phyloP scores from a whole-genome alignment of 2,329 filamentous ascomycete species.

The Trichothecium roseum region DNA sequence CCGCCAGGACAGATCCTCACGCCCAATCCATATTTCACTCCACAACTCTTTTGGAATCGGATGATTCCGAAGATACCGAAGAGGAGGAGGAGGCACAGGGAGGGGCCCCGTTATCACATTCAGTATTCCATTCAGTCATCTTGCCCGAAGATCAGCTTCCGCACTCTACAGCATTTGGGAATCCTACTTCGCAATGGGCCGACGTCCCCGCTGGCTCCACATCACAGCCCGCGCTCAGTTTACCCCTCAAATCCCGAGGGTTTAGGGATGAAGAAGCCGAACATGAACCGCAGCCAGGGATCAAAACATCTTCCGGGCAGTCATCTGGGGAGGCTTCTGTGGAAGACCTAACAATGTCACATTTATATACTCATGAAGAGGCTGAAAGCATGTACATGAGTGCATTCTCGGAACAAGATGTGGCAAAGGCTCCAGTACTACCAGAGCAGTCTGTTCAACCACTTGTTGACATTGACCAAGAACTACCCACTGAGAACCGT shows the following conservation, averaged over 20 bases:
- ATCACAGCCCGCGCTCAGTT: neutral
- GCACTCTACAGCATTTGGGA: constrained; percentile 1
- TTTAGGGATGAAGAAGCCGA: neutral
- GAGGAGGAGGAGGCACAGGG: too few species aligned
- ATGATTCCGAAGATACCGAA: neutral
- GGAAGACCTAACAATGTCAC: constrained; percentile 53
- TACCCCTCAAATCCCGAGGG: neutral
- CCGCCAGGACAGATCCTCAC: too few species aligned
- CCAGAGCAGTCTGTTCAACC: neutral
- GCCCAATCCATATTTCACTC: constrained; percentile 7
- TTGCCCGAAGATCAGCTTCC: constrained; percentile 1
- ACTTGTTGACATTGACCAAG: neutral
- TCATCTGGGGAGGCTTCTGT: constrained; percentile 4
- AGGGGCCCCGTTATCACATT: constrained; percentile 4
- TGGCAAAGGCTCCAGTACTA: constrained; percentile 13
- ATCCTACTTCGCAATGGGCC: neutral
- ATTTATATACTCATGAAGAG: constrained; percentile 67
- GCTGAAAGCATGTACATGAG: constrained; percentile 85
- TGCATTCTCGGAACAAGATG: constrained; percentile 42
- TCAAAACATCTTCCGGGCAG: constrained; percentile 7
- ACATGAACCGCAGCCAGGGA: neutral
- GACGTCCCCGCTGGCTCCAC: neutral
- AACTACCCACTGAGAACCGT: neutral
- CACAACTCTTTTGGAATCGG: constrained; percentile 3
- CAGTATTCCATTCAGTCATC: constrained; percentile 18